Base-by-base conservation (phyloP, 2,329 filamentous ascomycete genomes). In the Neofusicoccum kwambonambiense region DNA sequence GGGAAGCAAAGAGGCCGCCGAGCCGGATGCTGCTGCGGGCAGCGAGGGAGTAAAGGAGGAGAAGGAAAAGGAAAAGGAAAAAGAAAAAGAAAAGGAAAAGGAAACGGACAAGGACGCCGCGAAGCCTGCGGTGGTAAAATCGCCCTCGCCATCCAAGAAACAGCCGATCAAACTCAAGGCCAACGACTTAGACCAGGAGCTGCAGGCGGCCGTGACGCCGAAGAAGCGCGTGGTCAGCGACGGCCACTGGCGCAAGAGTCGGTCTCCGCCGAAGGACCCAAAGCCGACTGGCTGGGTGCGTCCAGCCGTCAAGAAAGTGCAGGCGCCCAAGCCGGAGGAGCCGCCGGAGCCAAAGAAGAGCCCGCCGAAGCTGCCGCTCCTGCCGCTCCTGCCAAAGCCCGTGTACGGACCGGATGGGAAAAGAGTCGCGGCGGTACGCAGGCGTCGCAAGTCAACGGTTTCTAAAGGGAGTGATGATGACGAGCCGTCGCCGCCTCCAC, bases 141-240 rank as follows among this genome's bases (percentile, higher is more conserved):
- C 62, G 19, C 52, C 52, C 7, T 27, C 68, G 65, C 61, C 67
- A 61, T 57, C 45, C 19, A 65, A 66, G 31, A 45, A 69, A 15
- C 31, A 65, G 41, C 67, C 73, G 61, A n/a, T 42, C 15, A 76
- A 76, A 67, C 70, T 66, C 15, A 68, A 68, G 39, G 74, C 74
- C 67, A 78, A 78, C 57, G 76, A 79, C 64, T 71, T 81, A 51
- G 76, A 81, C 57, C 74, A 77, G 12, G 81, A 83, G 8, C 76
- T 76, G 66, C 81, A 74, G 73, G 80, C 78, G 70, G 83, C 78
- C 74, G 87, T 82, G 57, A 87, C 91, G 51, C 94, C 94, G 15
- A 93, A 92, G 79, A 97, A 96, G 83, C 87, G 93, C 68, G 92
- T 98, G 62, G 87, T 97, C 67, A 97, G 93, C 75, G 94, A 98